Evolutionary conservation across 768 basidiomycete genomes (phyloP), one percentile per base, ranked within the genome.

Genomic region (Cystofilobasidium ferigula): DNA sequence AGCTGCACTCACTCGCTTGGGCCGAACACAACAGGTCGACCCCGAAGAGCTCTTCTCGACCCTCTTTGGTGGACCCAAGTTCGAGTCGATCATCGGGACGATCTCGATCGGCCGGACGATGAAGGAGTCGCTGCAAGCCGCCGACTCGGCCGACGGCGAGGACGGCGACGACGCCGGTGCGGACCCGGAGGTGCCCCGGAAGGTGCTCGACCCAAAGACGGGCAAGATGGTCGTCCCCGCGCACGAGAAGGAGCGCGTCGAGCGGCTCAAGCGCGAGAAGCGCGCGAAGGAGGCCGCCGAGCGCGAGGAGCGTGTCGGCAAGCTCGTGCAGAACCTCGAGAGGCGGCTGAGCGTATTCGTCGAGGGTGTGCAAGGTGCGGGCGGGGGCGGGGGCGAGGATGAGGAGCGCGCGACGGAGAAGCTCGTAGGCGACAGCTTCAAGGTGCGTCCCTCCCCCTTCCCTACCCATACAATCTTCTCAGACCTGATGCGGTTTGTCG

Each of bases 321-420:
- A 74, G 68, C 69, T 77, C 9, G 69, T 72, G 1, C 64, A 67
- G 32, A 73, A 76, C 54, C 68, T 77, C 38, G 58, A 67, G 40
- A 74, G 74, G 70, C 75, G 74, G 69, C 59, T 77, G 20, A 68
- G 71, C 7, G 73, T 77, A 26, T 77, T 73, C 51, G 72, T 73
- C 3, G 76, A 77, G 64, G 72, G 72, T 51, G 74, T 58, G 18
- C 32, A 47, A 24, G 61, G 45, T 28, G 32, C 38, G n/a, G 26
- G 26, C 1, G 54, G 60, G 20, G 54, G 45, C 20, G 45, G 24
- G 13, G 54, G 30, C 36, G 66, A 61, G 20, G 70, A 69, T 42
- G 71, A 70, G 5, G 68, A 67, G 24, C 26, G 51, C 51, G 28
- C 28, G 30, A 32, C 51, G 51, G 75, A 77, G 51, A 70, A 69